Evolutionary conservation across 2,329 filamentous ascomycete species (phyloP).

Genomic region (Huntiella moniliformis): DNA sequence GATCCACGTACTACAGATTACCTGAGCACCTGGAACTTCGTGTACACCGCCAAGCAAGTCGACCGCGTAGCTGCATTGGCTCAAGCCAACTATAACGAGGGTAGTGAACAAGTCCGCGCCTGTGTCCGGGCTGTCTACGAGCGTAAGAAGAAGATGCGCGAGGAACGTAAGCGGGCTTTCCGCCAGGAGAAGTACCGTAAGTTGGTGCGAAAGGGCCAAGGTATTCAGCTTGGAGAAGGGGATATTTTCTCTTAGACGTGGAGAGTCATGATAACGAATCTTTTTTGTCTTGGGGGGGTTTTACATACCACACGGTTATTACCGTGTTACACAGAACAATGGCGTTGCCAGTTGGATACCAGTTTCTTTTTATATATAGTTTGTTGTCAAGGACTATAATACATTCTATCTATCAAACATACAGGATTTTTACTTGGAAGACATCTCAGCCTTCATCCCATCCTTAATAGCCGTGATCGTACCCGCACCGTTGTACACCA

Average conservation of each 20-base stretch:
- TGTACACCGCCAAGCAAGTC: slow-evolving; percentile 81
- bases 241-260: slow-evolving; percentile 40
- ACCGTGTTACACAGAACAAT: no score
- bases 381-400: neutral
- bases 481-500: slow-evolving; percentile 45
- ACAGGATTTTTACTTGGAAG: no score
- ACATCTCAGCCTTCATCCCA: slow-evolving; percentile 33
- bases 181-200: slow-evolving; percentile 25
- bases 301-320: no score
- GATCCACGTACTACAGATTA: slow-evolving; percentile 70
- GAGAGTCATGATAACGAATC: neutral
- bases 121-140: slow-evolving; percentile 83
- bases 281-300: no score
- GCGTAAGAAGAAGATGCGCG: slow-evolving; percentile 56
- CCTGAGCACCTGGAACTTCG: slow-evolving; percentile 94
- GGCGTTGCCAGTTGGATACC: no score
- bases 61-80: slow-evolving; percentile 70
- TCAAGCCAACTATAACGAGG: slow-evolving; percentile 70
- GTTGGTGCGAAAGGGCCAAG: slow-evolving; percentile 31
- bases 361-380: no score
- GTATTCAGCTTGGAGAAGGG: slow-evolving; percentile 34
- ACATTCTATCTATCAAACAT: neutral
- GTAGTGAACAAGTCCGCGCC: slow-evolving; percentile 55
- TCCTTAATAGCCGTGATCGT: slow-evolving; percentile 46
- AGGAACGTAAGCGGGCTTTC: slow-evolving; percentile 29